Conservation (phyloP, 177 flowering plant genomes). For the Vitis hybrid region DNA sequence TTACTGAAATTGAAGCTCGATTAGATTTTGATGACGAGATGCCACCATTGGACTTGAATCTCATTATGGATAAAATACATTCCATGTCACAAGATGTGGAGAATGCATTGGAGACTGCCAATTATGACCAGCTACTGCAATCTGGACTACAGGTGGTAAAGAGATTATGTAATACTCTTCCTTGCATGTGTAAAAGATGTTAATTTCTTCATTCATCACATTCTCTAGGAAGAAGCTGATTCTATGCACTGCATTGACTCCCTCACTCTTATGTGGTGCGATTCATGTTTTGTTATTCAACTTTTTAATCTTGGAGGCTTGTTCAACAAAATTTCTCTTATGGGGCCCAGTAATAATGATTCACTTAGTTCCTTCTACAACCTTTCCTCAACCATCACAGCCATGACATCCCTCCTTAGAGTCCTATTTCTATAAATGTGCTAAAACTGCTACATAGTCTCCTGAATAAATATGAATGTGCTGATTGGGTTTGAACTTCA, state of each 20-base stretch:
- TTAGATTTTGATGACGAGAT: conserved; percentile 98
- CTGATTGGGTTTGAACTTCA: no score
- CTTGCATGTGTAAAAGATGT: neutral
- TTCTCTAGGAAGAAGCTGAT: no score
- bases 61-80: conserved; percentile 46
- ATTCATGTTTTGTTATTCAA: neutral
- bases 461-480: no score
- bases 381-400: no score
- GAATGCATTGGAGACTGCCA: conserved; percentile 78
- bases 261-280: neutral
- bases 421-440: no score
- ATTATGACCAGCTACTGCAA: conserved; percentile 82
- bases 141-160: conserved; percentile 84
- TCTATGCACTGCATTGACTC: neutral
- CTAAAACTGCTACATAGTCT: no score
- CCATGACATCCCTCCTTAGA: no score
- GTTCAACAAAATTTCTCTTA: no score
- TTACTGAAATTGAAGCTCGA: conserved; percentile 96
- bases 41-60: conserved; percentile 66
- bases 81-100: conserved; percentile 67
- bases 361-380: no score
- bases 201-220: neutral
- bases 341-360: no score
- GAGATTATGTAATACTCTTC: neutral
- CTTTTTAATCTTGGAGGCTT: neutral